Evolutionary conservation across 75 land plant species (phyloP).

Genomic region (Chamaecyparis obtusa): DNA sequence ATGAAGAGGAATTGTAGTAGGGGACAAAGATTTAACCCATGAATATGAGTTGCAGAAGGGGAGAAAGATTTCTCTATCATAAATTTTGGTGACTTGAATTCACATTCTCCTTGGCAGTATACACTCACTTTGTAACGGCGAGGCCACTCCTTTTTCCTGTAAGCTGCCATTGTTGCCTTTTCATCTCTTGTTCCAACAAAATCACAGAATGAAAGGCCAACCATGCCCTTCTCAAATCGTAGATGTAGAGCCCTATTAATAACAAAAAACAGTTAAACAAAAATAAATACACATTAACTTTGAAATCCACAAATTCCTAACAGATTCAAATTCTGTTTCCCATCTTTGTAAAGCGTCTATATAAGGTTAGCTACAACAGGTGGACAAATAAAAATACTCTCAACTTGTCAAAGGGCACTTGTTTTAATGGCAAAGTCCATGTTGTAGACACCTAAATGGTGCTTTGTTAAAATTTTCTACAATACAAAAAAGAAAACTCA

Average conservation of each 20-base stretch:
- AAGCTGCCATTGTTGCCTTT: conserved; percentile 82
- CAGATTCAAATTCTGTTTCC: neutral
- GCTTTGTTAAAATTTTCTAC: too few species aligned
- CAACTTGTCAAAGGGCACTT: neutral
- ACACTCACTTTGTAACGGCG: conserved; percentile 78
- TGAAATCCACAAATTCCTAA: neutral
- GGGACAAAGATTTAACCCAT: neutral
- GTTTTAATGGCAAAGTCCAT: too few species aligned
- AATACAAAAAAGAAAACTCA: neutral
- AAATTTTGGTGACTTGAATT: neutral
- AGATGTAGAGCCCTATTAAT: conserved; percentile 86
- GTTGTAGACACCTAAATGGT: too few species aligned
- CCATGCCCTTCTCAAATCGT: conserved; percentile 98
- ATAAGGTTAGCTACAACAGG: neutral
- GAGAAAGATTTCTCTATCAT: neutral
- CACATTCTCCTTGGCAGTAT: neutral
- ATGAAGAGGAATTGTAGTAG: neutral
- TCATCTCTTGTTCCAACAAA: conserved; percentile 91
- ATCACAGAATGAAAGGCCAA: conserved; percentile 94
- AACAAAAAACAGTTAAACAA: neutral
- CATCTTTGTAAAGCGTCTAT: neutral
- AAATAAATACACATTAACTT: neutral
- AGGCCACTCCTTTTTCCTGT: conserved; percentile 96
- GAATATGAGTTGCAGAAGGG: too few species aligned
- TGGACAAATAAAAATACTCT: neutral